phyloP scores from a whole-genome alignment of 345 rosid species.

The Populus deltoides region DNA sequence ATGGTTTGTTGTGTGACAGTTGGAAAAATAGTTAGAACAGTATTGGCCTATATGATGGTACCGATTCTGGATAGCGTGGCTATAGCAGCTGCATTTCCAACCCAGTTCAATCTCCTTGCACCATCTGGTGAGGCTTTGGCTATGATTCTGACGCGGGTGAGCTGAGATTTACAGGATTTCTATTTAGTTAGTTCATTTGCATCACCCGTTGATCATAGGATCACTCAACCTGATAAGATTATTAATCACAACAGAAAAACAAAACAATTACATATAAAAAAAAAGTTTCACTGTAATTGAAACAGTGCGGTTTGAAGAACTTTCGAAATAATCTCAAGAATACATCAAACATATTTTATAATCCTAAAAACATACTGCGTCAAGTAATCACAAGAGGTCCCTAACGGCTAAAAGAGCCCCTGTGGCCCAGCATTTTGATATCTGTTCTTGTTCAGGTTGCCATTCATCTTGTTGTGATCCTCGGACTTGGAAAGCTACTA shows the following conservation, averaged over 20 bases:
- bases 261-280: too few species aligned
- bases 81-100: slow-evolving; percentile 67
- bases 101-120: slow-evolving; percentile 67
- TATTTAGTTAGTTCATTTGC: neutral
- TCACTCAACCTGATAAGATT: too few species aligned
- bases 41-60: neutral
- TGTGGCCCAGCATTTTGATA: slow-evolving; percentile 72
- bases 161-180: neutral
- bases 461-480: slow-evolving; percentile 66
- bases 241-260: too few species aligned
- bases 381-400: too few species aligned
- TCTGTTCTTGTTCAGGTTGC: slow-evolving; percentile 71
- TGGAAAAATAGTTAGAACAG: neutral
- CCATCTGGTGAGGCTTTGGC: slow-evolving; percentile 91
- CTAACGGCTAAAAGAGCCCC: too few species aligned
- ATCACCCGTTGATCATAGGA: neutral
- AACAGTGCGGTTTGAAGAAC: too few species aligned
- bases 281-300: too few species aligned
- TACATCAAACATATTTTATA: too few species aligned
- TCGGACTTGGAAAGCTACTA: slow-evolving; percentile 79
- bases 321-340: too few species aligned
- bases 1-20: neutral
- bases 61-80: neutral
- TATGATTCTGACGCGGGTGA: slow-evolving; percentile 86
- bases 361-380: too few species aligned